phyloP scores from a whole-genome alignment of 176 grass and related monocot species.

The Coix lacrymajobi region DNA sequence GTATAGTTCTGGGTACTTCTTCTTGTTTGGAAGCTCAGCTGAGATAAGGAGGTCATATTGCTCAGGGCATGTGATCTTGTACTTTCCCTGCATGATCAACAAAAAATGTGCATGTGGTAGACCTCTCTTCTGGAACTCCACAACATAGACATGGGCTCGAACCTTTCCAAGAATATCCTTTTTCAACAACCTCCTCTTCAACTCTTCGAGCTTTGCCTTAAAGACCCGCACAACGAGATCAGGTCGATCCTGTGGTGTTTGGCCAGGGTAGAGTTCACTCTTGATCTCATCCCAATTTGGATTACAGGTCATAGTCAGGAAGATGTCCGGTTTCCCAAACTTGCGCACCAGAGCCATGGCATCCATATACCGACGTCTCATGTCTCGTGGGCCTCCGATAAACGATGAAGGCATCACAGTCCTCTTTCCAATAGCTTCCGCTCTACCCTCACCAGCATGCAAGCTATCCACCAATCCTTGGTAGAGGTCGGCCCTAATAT shows the following conservation, averaged over 20 bases:
- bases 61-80: neutral
- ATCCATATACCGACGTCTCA: neutral
- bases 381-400: too few relatives aligned
- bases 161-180: neutral
- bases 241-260: neutral
- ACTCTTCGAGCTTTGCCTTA: neutral
- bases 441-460: neutral
- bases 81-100: neutral
- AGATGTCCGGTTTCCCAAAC: too few relatives aligned
- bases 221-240: neutral
- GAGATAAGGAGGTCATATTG: neutral
- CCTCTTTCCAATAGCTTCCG: neutral
- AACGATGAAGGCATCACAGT: too few relatives aligned
- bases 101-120: neutral
- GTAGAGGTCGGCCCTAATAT: too few relatives aligned
- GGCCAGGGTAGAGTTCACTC: neutral
- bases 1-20: neutral
- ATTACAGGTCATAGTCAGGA: neutral
- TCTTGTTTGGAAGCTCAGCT: slow-evolving; percentile 1
- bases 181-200: neutral
- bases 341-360: neutral
- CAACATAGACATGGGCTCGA: too few relatives aligned
- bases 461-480: too few relatives aligned
- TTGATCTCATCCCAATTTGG: neutral
- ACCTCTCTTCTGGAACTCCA: too few relatives aligned